Conservation (phyloP, 1,284 basidiomycete species). For the Ceratobasidium sp. region DNA sequence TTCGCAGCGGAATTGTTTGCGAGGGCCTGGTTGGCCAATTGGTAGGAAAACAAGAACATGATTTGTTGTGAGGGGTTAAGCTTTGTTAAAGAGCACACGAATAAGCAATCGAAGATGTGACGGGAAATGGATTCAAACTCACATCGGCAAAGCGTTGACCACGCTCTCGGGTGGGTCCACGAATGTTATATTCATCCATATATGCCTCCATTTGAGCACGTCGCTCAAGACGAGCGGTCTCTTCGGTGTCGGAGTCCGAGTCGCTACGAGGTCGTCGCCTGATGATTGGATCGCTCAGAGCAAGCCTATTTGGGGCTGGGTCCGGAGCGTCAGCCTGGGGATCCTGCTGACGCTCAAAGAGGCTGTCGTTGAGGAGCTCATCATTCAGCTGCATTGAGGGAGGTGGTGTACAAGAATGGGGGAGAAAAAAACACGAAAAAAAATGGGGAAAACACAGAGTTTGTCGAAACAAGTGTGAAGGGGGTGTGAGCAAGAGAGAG, state of each 20-base stretch:
- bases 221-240: background rate
- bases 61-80: background rate
- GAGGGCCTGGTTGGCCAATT: background rate
- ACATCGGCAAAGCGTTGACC: background rate
- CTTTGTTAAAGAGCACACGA: background rate
- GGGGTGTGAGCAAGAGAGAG: background rate
- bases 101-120: background rate
- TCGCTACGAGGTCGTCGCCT: background rate
- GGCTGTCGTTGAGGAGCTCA: background rate
- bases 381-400: background rate
- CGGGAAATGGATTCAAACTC: background rate
- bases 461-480: background rate
- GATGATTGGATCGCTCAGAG: no score
- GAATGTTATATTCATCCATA: background rate
- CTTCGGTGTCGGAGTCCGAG: background rate
- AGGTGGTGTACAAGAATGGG: background rate
- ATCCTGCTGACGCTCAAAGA: background rate
- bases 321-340: no score
- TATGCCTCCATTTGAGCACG: background rate
- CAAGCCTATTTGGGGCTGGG: no score
- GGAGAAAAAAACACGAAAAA: background rate
- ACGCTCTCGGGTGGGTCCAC: background rate
- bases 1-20: background rate
- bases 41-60: background rate
- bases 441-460: background rate